Evolutionary conservation across 2,329 filamentous ascomycete species (phyloP), one percentile per base, ranked within the genome.

Genomic region (Truncatella angustata): DNA sequence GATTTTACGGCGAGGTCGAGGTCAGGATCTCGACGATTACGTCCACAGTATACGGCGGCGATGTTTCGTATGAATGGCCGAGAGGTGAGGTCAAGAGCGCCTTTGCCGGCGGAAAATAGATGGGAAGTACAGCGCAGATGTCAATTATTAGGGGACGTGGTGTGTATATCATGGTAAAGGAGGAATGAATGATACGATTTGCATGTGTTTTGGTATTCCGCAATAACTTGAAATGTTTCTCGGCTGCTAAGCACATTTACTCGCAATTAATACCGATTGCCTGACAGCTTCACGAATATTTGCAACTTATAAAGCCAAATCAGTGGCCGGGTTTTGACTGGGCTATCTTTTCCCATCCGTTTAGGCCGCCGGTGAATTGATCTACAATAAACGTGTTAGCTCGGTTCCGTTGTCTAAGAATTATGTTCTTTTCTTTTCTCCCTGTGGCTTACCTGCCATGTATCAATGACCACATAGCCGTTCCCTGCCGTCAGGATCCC

Each of bases 31-130:
- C 78, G 37, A 76, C 72, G 47, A 73, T 87, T 57, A 84, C 80
- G 42, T 79, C 82, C 20, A 79, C 83, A 59, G 79, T 86, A 23
- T 87, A 87, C 60, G 79, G 83, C 40, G 84, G 84, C 7, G 84
- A 86, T 62, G 77, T 85, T 36, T 64, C 82, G 56, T 85, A 83
- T 59, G 84, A 87, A 67, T 87, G 84, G 84, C 82, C 82, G n/a
- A 72, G 81, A 53, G 72, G 73, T 12, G 84, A 87, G 60, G 82
- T 86, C 37, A 82, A 82, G 71, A 71, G 73, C 50, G 81, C 82
- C 14, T 87, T 87, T 40, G 47, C 53, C 21, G 40, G 39, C 5
- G 45, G 53, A 5, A 26, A 34, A 20, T 40, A 49, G 21, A 49
- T 24, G 21, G 24, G 21, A 18, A 14, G 20, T 12, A 21, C 12